phyloP scores from a whole-genome alignment of 148 eudicot species.

The Polygonum aviculare region DNA sequence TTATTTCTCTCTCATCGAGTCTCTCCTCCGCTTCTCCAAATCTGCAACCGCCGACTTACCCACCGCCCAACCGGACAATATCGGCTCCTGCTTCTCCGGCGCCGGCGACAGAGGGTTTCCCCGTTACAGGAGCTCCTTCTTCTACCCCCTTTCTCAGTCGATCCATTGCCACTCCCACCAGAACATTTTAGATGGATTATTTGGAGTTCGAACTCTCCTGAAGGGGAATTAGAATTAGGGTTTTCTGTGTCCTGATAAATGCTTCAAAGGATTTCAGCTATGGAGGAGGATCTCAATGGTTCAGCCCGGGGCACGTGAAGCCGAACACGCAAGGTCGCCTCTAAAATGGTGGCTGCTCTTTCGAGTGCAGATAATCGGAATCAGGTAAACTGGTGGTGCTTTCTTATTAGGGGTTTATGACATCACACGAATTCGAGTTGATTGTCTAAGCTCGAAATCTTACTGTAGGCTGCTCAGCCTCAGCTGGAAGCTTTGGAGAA shows the following conservation, averaged over 20 bases:
- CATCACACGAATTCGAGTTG: not conserved
- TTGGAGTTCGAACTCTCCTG: not conserved
- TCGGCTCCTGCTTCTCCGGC: too few species aligned
- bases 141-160: not conserved
- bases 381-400: conserved; percentile 36
- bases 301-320: conserved; percentile 53
- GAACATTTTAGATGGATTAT: not conserved
- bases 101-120: too few species aligned
- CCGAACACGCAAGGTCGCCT: conserved; percentile 73
- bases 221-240: too few species aligned
- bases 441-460: not conserved
- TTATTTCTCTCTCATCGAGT: too few species aligned
- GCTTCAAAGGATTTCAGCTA: conserved; percentile 14
- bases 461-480: conserved; percentile 63
- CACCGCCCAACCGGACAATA: too few species aligned
- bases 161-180: not conserved
- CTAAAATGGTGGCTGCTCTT: conserved; percentile 89
- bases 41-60: too few species aligned
- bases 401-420: not conserved
- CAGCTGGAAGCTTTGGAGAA: conserved; percentile 94
- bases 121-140: not conserved
- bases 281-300: conserved; percentile 67
- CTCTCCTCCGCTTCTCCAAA: too few species aligned
- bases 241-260: not conserved
- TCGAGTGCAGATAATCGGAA: conserved; percentile 77